Conservation (phyloP, 345 rosid genomes). For the Toxicodendron radicans region DNA sequence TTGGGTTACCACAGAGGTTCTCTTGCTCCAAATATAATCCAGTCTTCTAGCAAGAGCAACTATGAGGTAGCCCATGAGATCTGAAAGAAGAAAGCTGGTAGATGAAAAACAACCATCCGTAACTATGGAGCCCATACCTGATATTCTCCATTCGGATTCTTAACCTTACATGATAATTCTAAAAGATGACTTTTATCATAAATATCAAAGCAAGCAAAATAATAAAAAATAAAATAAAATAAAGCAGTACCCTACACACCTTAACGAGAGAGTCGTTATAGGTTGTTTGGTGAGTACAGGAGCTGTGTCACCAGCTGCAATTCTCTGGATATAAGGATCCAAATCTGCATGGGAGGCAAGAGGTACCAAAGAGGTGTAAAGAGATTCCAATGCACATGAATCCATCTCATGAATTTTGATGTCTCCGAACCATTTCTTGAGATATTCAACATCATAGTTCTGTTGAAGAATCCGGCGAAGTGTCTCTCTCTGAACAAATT, state of each 20-base stretch:
- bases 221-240: neutral
- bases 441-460: slow-evolving; percentile 64
- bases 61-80: neutral
- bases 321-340: slow-evolving; percentile 75
- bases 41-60: neutral
- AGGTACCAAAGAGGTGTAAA: slow-evolving; percentile 70
- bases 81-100: neutral
- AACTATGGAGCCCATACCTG: neutral
- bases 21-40: neutral
- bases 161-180: neutral
- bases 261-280: slow-evolving; percentile 67
- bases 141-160: slow-evolving; percentile 4
- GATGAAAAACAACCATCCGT: neutral
- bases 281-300: slow-evolving; percentile 76
- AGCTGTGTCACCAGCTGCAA: slow-evolving; percentile 81
- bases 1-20: neutral
- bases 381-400: slow-evolving; percentile 56
- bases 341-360: slow-evolving; percentile 81
- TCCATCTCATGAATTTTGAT: slow-evolving; percentile 51
- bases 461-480: slow-evolving; percentile 65
- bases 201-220: neutral
- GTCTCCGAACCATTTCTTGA: slow-evolving; percentile 62
- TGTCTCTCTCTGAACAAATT: slow-evolving; percentile 59
- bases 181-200: neutral
- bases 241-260: slow-evolving; percentile 33